Evolutionary conservation across 257 asterid genomes (phyloP), one percentile per base, ranked within the genome.

Genomic region (Salvia rosmarinus): DNA sequence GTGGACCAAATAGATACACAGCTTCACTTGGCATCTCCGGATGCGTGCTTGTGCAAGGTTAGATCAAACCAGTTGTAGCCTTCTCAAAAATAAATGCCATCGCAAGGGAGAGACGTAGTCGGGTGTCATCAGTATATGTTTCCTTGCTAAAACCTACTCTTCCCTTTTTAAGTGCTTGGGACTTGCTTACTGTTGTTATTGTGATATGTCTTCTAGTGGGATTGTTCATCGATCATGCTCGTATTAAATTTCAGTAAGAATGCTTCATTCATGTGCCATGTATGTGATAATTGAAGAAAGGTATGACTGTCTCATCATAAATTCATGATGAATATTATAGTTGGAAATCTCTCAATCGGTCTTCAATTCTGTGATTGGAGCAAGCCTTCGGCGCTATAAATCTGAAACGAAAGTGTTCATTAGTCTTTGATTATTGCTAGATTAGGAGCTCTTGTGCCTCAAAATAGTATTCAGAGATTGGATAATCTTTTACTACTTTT

Each of bases 1-100:
- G 98, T 92, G 98, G 98, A 92, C 91, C 74, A 85, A 90, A 50
- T 92, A 82, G 85, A 81, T 51, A 19, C 56, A 10, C 75, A 30
- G 17, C 58, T 47, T 74, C 59, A 55, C 9, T 52, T 59, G 13
- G 59, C 59, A 40, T 62, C 51, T 30, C 40, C 34, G 23, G 65
- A 43, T 75, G 34, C 60, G 78, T 85, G 82, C 82, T 43, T 34
- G 28, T 69, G 75, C 77, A 60, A 43, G 70, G 81, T 54, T 81
- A 77, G 77, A 74, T 42, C 56, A 14, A 70, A 65, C 39, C 10
- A 46, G 17, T 72, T 19, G 17, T 68, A 49, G 69, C 34, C 59
- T 71, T 66, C 30, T 47, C 63, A 34, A 20, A 66, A 54, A 44
- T 60, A 79, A 75, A 70, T 50, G 28, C 73, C 32, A 20, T n/a